A percentile compares a stretch with the other conserved stretches of the same genome.
These are phyloP conservation scores for Epichloe hybrida DNA, from an alignment of 2,329 filamentous ascomycete species.

Conservation along the genomic window DNA sequence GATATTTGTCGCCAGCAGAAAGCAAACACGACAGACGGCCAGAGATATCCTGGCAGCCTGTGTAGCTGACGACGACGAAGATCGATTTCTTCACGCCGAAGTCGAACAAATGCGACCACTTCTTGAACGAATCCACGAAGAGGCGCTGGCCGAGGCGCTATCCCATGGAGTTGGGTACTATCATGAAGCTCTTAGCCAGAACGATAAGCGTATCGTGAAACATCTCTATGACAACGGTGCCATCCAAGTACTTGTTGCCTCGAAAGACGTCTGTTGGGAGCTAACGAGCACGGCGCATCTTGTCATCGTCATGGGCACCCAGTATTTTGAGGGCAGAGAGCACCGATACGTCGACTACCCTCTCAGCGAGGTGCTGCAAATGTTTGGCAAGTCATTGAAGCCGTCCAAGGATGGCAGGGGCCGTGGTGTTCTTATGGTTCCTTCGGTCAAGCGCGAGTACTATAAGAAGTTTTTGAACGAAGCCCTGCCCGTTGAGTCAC, in stretches of 20 bases:
- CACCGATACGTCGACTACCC: slow-evolving; percentile 96
- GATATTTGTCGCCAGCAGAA: slow-evolving; percentile 83
- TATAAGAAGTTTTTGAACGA: slow-evolving; percentile 99
- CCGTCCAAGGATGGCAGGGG: slow-evolving; percentile 66
- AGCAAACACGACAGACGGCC: slow-evolving; percentile 80
- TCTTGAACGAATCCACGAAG: slow-evolving; percentile 72
- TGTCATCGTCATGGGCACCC: slow-evolving; percentile 93
- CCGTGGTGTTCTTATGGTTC: slow-evolving; percentile 92
- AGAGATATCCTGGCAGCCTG: slow-evolving; percentile 80
- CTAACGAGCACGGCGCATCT: slow-evolving; percentile 77
- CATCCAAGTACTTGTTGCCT: slow-evolving; percentile 66
- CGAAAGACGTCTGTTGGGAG: slow-evolving; percentile 92
- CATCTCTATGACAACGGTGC: slow-evolving; percentile 83
- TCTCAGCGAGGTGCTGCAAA: slow-evolving; percentile 85
- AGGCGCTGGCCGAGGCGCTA: slow-evolving; percentile 74
- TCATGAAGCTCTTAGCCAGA: slow-evolving; percentile 79
- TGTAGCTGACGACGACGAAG: slow-evolving; percentile 78
- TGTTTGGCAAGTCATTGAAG: slow-evolving; percentile 88
- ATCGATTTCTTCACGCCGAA: slow-evolving; percentile 81
- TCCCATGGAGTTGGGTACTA: slow-evolving; percentile 95
- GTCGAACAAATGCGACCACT: slow-evolving; percentile 70
- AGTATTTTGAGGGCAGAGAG: slow-evolving; percentile 92
- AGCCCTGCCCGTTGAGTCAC: slow-evolving; percentile 87
- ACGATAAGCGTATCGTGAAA: slow-evolving; percentile 86
- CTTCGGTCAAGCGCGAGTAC: slow-evolving; percentile 86